These are phyloP conservation scores for Metarhizium anisopliae DNA, from an alignment of 2,329 filamentous ascomycete species.

Conservation along the genomic window DNA sequence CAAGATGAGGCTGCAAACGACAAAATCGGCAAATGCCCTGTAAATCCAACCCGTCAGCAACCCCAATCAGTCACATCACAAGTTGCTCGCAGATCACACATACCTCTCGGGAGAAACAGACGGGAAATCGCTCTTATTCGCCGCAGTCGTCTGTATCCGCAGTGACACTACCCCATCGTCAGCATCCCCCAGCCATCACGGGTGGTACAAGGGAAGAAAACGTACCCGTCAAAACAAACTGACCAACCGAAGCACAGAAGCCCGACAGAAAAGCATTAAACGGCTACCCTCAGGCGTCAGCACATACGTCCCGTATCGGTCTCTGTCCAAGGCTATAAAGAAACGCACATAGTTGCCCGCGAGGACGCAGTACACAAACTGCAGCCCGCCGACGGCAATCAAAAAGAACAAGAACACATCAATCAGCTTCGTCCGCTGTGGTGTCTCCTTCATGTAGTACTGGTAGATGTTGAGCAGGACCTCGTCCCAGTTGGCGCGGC, in stretches of 20 bases:
- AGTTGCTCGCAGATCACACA: conserved; percentile 7
- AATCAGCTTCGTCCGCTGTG: conserved; percentile 85
- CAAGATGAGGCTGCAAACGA: conserved; percentile 88
- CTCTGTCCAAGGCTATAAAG: not conserved
- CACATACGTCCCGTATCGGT: not conserved
- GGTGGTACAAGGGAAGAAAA: conserved; percentile 9
- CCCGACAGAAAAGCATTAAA: conserved; percentile 98
- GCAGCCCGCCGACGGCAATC: conserved; percentile 73
- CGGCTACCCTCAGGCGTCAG: conserved; percentile 46
- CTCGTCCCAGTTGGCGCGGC: conserved; percentile 37
- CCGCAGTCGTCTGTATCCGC: conserved; percentile 82
- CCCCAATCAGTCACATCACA: not conserved
- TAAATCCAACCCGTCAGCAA: conserved; percentile 7
- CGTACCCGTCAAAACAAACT: conserved; percentile 89
- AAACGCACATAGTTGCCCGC: conserved; percentile 85
- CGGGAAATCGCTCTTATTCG: conserved; percentile 71
- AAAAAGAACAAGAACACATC: conserved; percentile 88
- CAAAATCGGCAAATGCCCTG: conserved; percentile 91
- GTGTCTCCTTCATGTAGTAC: conserved; percentile 71
- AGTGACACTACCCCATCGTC: conserved; percentile 38
- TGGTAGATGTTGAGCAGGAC: conserved; percentile 64
- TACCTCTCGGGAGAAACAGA: conserved; percentile 74
- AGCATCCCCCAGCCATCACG: not conserved
- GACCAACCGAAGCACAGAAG: conserved; percentile 88
- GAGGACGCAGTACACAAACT: conserved; percentile 88